Conservation (phyloP, 2,329 filamentous ascomycete species). For the Colletotrichum australisinense region DNA sequence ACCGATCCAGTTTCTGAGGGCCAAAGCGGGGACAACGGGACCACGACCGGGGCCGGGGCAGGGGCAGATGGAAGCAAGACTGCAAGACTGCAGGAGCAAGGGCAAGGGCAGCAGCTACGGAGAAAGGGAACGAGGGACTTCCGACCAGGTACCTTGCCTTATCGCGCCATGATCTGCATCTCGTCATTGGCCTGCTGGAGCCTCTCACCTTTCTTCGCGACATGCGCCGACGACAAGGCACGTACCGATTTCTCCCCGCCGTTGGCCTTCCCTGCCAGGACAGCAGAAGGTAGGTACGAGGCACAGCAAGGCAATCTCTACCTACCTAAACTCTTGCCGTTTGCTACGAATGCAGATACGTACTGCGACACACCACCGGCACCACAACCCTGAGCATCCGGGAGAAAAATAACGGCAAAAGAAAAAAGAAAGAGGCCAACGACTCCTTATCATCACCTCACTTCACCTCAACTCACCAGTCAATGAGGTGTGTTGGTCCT, state of each 20-base stretch:
- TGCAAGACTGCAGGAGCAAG: not conserved
- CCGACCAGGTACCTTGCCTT: constrained; percentile 30
- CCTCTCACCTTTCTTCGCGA: constrained; percentile 30
- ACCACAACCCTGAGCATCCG: not conserved
- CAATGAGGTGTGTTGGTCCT: not conserved
- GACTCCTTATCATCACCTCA: not conserved
- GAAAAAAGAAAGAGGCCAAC: not conserved
- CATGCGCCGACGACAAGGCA: constrained; percentile 11
- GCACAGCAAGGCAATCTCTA: not conserved
- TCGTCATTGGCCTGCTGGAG: constrained; percentile 30
- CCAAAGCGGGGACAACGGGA: not conserved
- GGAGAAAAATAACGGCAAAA: not conserved
- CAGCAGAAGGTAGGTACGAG: not conserved
- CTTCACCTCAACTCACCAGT: not conserved
- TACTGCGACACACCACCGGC: not conserved
- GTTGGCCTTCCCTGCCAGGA: too few relatives aligned
- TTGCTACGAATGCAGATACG: not conserved
- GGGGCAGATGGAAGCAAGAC: too few relatives aligned
- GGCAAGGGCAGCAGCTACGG: constrained; percentile 14
- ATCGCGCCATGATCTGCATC: constrained; percentile 34
- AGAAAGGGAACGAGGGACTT: constrained; percentile 23
- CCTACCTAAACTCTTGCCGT: not conserved
- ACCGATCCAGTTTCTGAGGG: not conserved
- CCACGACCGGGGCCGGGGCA: not conserved
- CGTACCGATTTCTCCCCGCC: not conserved